Base-by-base conservation (phyloP, 1,284 basidiomycete species). In the Irpex rosettiformis region DNA sequence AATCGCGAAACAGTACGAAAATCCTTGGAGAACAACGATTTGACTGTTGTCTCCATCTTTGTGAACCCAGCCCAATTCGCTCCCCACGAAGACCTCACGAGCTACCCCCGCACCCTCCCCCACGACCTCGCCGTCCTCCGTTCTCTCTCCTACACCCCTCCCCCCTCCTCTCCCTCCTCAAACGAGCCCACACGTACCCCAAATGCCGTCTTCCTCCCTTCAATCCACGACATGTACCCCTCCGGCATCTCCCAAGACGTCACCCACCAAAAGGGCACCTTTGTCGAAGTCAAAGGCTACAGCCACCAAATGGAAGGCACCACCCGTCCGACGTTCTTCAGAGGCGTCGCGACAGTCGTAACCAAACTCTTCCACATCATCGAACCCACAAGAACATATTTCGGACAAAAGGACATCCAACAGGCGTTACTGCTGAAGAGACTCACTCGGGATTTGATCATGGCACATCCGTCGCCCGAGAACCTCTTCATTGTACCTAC, bases 321-420 rank as follows among this genome's bases (percentile, higher is more conserved):
- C 54, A 87, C 81, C 59, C 77, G 93, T 66, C 96, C 97, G 1
- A 88, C 88, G 22, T 99, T 98, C 77, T 98, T 99, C 77, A 84
- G 94, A 58, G 96, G 96, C 2, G 96, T 99, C 2, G 92, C 95
- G 0, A 99, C 96, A 0, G 88, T 98, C 52, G 94, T 96, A 58
- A 91, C 92, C 2, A 99, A 98, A 73, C 80, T 98, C 11, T 98
- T 98, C 79, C 96, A 98, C 70, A 85, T 86, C 51, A 83, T 98
- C 47, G 86, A 96, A 91, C 96, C 96, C 2, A 93, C 93, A 55
- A 84, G 86, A 58, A 88, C 93, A 22, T 99, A 98, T 73, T 98
- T 99, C 68, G 96, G 97, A 0, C 96, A 98, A 73, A 99, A 99
- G 72, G 96, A 99, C 70, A 98, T 99, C 58, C 96, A 99, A 71